These are phyloP conservation scores for Coniochaeta hoffmannii DNA, from an alignment of 2,329 filamentous ascomycete species.

Conservation along the genomic window DNA sequence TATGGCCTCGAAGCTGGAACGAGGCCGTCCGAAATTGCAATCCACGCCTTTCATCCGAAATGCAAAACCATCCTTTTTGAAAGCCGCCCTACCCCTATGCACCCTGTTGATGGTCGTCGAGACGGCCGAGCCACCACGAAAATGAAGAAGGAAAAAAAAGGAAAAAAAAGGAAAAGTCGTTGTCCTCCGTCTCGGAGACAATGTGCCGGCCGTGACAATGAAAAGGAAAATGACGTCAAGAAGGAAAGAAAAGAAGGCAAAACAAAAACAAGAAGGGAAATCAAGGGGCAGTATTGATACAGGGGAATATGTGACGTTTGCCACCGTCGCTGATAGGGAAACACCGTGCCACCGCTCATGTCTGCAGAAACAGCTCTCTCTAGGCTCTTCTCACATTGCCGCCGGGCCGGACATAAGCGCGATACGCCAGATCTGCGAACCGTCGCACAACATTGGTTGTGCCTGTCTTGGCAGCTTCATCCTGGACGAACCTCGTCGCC, in stretches of 20 bases:
- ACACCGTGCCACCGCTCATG: no score
- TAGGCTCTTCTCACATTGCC: conserved; percentile 30
- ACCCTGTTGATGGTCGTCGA: not conserved
- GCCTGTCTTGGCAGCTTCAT: conserved; percentile 54
- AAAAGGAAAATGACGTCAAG: not conserved
- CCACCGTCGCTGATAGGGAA: no score
- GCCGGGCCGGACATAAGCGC: conserved; percentile 49
- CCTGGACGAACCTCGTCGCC: conserved; percentile 61
- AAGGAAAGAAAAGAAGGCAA: not conserved
- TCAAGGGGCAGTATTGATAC: not conserved
- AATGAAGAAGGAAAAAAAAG: no score
- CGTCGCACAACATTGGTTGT: conserved; percentile 66
- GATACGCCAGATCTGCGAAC: conserved; percentile 59
- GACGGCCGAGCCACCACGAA: not conserved
- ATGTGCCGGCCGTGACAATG: not conserved
- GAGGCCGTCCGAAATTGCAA: not conserved
- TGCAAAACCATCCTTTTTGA: not conserved
- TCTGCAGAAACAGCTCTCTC: no score
- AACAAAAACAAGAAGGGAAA: conserved; percentile 3
- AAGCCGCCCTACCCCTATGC: not conserved
- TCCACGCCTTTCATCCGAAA: not conserved
- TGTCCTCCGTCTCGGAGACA: not conserved
- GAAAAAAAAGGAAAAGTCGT: not conserved
- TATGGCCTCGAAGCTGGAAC: not conserved
- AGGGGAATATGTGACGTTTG: not conserved